These are phyloP conservation scores for Calycina herbarum DNA, from an alignment of 2,329 filamentous ascomycete species.

Conservation along the genomic window DNA sequence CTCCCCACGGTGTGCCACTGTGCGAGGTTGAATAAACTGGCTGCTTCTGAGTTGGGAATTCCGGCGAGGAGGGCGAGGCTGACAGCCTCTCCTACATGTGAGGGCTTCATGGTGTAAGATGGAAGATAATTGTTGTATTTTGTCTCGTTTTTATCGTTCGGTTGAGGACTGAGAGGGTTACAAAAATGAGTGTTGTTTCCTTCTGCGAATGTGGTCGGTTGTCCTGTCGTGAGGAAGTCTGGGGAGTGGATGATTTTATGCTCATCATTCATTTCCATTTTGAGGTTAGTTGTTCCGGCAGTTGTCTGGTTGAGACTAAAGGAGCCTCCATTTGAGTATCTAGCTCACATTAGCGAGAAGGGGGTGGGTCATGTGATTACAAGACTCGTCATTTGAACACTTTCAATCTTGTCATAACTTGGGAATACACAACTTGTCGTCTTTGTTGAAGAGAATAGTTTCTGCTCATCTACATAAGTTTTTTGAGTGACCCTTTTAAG, in stretches of 20 bases:
- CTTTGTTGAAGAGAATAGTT: neutral
- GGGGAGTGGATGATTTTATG: neutral
- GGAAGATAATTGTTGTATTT: too few relatives aligned
- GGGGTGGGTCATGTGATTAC: neutral
- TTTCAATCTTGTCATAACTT: neutral
- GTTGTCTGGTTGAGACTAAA: neutral
- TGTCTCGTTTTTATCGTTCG: too few relatives aligned
- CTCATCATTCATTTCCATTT: neutral
- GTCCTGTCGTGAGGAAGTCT: neutral
- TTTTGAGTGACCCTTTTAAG: too few relatives aligned
- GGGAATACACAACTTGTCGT: neutral
- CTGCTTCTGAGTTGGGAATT: too few relatives aligned
- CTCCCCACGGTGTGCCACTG: too few relatives aligned
- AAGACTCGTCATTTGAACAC: neutral
- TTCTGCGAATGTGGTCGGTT: neutral
- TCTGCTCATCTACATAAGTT: too few relatives aligned
- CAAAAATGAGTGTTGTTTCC: too few relatives aligned
- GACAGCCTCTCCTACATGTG: too few relatives aligned
- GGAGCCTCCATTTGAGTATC: neutral
- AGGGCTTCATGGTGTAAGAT: too few relatives aligned
- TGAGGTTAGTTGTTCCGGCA: neutral
- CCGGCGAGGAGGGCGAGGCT: too few relatives aligned
- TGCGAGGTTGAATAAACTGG: too few relatives aligned
- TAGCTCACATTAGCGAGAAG: neutral
- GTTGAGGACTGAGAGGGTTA: too few relatives aligned